Conservation (phyloP, 2,329 filamentous ascomycete species). For the Arthrobotrys pseudoclavata region DNA sequence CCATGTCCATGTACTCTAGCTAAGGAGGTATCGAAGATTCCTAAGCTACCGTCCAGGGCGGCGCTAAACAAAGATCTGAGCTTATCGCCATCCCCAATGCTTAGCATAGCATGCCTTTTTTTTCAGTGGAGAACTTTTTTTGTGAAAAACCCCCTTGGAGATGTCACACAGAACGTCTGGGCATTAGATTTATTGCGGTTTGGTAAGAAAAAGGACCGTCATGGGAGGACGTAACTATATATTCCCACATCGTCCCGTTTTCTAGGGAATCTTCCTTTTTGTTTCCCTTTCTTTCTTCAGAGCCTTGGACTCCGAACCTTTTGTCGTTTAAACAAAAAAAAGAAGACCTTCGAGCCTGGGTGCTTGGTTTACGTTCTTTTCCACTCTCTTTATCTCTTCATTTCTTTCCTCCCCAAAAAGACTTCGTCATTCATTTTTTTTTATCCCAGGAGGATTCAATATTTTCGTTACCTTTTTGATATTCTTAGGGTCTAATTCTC, state of each 20-base stretch:
- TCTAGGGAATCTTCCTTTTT: constrained; percentile 17
- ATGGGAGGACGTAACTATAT: background rate
- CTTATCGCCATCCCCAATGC: constrained; percentile 55
- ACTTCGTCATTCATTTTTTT: constrained; percentile 41
- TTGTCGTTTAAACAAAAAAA: constrained; percentile 29
- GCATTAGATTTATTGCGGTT: constrained; percentile 9
- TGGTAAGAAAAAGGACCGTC: background rate
- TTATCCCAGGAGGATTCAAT: constrained; percentile 62
- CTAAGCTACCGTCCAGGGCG: constrained; percentile 37
- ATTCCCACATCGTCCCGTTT: constrained; percentile 29
- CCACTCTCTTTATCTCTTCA: constrained; percentile 23
- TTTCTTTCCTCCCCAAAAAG: constrained; percentile 20
- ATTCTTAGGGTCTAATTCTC: constrained; percentile 36
- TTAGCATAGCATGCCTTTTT: constrained; percentile 21
- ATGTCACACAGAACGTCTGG: constrained; percentile 50
- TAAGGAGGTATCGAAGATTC: constrained; percentile 31
- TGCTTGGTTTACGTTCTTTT: constrained; percentile 54
- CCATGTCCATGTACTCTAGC: background rate
- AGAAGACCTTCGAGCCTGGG: constrained; percentile 57
- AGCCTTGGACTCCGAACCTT: constrained; percentile 55
- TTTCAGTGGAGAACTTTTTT: constrained; percentile 32
- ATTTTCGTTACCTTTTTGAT: constrained; percentile 27
- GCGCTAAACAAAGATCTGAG: constrained; percentile 50
- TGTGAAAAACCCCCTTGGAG: constrained; percentile 4
- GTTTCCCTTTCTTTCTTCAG: constrained; percentile 28